Conservation (phyloP, 2,329 filamentous ascomycete genomes). For the Colletotrichum costaricense region DNA sequence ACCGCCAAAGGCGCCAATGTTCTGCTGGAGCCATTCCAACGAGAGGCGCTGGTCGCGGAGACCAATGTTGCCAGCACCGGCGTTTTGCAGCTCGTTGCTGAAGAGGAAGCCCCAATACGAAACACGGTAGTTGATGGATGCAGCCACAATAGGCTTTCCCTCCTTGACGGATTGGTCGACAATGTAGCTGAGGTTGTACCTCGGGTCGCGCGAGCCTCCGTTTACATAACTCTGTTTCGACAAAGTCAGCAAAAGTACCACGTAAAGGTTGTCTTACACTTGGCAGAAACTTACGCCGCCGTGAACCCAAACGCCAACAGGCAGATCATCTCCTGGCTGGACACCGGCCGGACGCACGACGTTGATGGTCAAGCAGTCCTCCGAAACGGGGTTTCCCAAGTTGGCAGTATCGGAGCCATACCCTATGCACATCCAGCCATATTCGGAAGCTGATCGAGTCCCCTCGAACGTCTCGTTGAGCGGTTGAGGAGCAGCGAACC, state of each 20-base stretch:
- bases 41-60: conserved; percentile 70
- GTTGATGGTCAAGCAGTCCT: conserved; percentile 64
- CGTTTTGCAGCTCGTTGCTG: conserved; percentile 64
- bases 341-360: conserved; percentile 60
- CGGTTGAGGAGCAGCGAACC: conserved; percentile 69
- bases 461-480: conserved; percentile 59
- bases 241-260: conserved; percentile 3
- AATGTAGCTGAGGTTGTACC: conserved; percentile 49
- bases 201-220: conserved; percentile 32
- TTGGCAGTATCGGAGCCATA: conserved; percentile 54
- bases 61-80: conserved; percentile 68
- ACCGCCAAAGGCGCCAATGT: conserved; percentile 74
- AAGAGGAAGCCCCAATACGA: conserved; percentile 71
- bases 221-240: conserved; percentile 46
- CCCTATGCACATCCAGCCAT: conserved; percentile 60
- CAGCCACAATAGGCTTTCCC: conserved; percentile 69
- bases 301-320: conserved; percentile 69
- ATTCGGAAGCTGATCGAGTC: conserved; percentile 54
- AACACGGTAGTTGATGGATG: conserved; percentile 73
- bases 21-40: conserved; percentile 72
- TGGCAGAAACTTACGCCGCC: conserved; percentile 53
- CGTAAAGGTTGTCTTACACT: neutral
- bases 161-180: conserved; percentile 49
- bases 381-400: conserved; percentile 54
- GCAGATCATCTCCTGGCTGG: conserved; percentile 55